phyloP scores from a whole-genome alignment of 805 yeast genomes.

The Kodamaea jinghongensis region DNA sequence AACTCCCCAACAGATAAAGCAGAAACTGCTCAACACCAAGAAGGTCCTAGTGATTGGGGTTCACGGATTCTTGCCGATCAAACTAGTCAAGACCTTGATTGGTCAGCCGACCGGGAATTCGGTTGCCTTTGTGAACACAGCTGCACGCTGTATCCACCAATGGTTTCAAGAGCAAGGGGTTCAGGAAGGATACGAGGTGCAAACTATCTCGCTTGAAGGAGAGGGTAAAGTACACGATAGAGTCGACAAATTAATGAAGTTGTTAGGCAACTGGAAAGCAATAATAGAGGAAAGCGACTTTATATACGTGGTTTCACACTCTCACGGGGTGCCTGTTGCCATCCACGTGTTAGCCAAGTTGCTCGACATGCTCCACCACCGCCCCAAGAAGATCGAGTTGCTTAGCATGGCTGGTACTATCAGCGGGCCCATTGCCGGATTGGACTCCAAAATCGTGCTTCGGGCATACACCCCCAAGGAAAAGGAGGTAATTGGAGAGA shows the following conservation, averaged over 20 bases:
- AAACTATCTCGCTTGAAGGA: slow-evolving; percentile 41
- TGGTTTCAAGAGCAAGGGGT: slow-evolving; percentile 21
- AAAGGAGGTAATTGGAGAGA: slow-evolving; percentile 34
- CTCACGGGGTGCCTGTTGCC: slow-evolving; percentile 34
- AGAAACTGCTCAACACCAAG: slow-evolving; percentile 10
- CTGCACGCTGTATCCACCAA: slow-evolving; percentile 26
- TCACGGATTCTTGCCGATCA: slow-evolving; percentile 41
- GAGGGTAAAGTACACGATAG: slow-evolving; percentile 33
- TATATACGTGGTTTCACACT: slow-evolving; percentile 24
- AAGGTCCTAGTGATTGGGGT: slow-evolving; percentile 34
- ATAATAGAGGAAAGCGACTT: slow-evolving; percentile 29
- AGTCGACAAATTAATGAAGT: slow-evolving; percentile 20
- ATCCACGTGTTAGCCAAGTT: slow-evolving; percentile 25
- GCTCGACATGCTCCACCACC: slow-evolving; percentile 9
- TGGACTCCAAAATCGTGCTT: slow-evolving; percentile 26
- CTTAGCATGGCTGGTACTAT: slow-evolving; percentile 36
- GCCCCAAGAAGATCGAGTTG: slow-evolving; percentile 5
- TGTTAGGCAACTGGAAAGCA: slow-evolving; percentile 35
- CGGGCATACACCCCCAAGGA: slow-evolving; percentile 37
- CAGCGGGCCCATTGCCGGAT: slow-evolving; percentile 30
- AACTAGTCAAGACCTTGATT: slow-evolving; percentile 34
- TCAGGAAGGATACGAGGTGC: slow-evolving; percentile 20
- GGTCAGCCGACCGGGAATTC: slow-evolving; percentile 40
- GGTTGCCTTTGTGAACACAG: slow-evolving; percentile 23
- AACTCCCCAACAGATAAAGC: slow-evolving; percentile 1